phyloP scores from a whole-genome alignment of 2,329 filamentous ascomycete genomes.

The Sporothrix sp. region DNA sequence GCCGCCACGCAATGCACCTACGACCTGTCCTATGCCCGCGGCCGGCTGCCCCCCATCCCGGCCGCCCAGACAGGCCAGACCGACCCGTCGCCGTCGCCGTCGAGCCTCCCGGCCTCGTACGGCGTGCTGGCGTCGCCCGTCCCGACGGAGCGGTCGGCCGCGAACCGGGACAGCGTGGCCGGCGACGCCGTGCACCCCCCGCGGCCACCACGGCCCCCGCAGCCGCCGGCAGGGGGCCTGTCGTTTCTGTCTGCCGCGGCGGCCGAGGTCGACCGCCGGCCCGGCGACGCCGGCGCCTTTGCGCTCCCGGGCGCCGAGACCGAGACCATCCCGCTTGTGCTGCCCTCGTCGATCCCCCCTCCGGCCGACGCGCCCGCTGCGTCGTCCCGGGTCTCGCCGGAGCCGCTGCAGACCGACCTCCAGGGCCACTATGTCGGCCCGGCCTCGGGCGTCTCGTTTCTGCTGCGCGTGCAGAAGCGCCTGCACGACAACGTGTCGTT shows the following conservation, averaged over 20 bases:
- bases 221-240: neutral
- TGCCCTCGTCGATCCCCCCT: neutral
- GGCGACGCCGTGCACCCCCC: neutral
- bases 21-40: constrained; percentile 18
- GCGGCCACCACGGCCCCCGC: neutral
- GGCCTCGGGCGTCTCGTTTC: constrained; percentile 38
- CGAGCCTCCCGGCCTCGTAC: neutral
- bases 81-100: neutral
- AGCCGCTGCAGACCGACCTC: constrained; percentile 34
- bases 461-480: constrained; percentile 39
- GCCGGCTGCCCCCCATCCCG: constrained; percentile 47
- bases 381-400: constrained; percentile 33
- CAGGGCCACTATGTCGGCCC: constrained; percentile 39
- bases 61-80: neutral
- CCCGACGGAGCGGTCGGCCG: neutral
- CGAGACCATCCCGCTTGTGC: neutral
- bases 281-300: neutral
- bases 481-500: constrained; percentile 32
- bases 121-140: neutral
- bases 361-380: neutral
- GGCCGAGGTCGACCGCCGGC: neutral
- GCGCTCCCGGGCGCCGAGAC: neutral
- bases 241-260: constrained; percentile 6
- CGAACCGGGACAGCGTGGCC: neutral
- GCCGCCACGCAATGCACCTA: constrained; percentile 5